These are phyloP conservation scores for Kazachstania viticola DNA, from an alignment of 805 yeast species.

Conservation along the genomic window DNA sequence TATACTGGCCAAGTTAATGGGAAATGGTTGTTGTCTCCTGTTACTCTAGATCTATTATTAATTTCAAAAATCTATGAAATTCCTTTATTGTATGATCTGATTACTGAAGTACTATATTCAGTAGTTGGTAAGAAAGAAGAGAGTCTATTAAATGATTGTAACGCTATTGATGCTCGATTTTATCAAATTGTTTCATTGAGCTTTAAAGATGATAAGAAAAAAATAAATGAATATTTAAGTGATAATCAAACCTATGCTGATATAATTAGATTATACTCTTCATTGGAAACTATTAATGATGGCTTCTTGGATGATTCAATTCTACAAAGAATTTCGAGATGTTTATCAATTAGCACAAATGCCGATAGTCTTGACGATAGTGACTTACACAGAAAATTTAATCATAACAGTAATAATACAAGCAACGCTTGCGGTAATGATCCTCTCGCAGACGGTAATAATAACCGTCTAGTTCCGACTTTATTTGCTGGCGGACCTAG, in stretches of 20 bases:
- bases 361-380: constrained; percentile 10
- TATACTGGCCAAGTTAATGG: constrained; percentile 74
- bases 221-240: constrained; percentile 13
- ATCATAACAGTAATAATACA: not conserved
- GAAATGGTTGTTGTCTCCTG: constrained; percentile 61
- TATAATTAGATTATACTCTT: constrained; percentile 41
- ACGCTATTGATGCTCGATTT: constrained; percentile 12
- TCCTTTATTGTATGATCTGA: constrained; percentile 58
- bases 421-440: not conserved
- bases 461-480: not conserved
- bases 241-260: constrained; percentile 22
- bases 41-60: constrained; percentile 50
- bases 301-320: constrained; percentile 49
- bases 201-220: constrained; percentile 15
- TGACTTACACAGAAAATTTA: constrained; percentile 1
- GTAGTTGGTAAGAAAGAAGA: constrained; percentile 59
- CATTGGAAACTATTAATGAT: constrained; percentile 51
- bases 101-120: constrained; percentile 58
- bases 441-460: not conserved
- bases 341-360: constrained; percentile 16
- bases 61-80: constrained; percentile 56
- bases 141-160: constrained; percentile 11
- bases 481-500: constrained; percentile 13
- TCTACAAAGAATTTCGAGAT: constrained; percentile 36
- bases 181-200: constrained; percentile 10